Evolutionary conservation across 345 rosid genomes (phyloP).

Genomic region (Eutrema japonicum): DNA sequence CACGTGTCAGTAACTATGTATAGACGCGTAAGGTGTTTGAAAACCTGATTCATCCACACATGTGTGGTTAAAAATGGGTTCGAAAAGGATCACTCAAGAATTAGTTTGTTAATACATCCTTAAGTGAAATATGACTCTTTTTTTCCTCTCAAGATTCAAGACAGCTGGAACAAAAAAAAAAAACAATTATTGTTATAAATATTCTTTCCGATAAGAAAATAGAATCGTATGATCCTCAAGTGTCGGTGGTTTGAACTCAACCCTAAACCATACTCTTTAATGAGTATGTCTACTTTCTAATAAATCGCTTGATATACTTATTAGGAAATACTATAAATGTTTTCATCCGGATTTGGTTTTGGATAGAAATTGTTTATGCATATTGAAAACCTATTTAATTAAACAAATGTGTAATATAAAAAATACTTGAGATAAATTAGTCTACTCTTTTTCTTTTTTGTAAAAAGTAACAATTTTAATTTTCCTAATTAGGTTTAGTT

Average conservation of each 20-base stretch:
- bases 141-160: conserved; percentile 23
- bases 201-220: not conserved
- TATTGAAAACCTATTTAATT: too few relatives aligned
- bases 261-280: conserved; percentile 15
- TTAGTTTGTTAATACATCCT: not conserved
- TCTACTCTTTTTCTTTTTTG: too few relatives aligned
- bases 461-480: too few relatives aligned
- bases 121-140: not conserved
- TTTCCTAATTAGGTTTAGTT: too few relatives aligned
- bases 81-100: not conserved
- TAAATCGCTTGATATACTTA: not conserved
- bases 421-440: too few relatives aligned
- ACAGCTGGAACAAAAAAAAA: conserved; percentile 32
- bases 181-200: not conserved
- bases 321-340: not conserved
- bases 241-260: conserved; percentile 39
- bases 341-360: not conserved
- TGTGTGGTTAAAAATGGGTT: not conserved
- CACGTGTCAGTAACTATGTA: not conserved
- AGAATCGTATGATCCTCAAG: conserved; percentile 7
- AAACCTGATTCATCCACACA: not conserved
- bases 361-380: too few relatives aligned
- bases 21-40: conserved; percentile 18
- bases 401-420: too few relatives aligned
- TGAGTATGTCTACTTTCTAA: not conserved